phyloP scores from a whole-genome alignment of 768 basidiomycete species.

The Coprinopsis cinerea region DNA sequence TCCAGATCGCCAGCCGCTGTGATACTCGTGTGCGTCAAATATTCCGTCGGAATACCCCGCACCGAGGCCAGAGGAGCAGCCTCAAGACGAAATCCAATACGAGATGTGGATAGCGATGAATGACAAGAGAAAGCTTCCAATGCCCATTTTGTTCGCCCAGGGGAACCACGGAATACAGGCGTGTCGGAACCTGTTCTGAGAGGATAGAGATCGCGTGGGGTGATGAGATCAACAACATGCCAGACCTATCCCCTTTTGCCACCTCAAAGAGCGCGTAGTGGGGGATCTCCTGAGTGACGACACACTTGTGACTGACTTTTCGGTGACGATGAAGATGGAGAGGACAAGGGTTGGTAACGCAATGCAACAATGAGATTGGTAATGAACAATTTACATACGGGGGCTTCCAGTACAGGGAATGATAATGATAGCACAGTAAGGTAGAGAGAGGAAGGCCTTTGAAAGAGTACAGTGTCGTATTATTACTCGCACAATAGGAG shows the following conservation, averaged over 20 bases:
- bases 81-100: no score
- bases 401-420: neutral
- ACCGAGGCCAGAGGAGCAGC: no score
- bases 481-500: neutral
- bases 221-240: slow-evolving; percentile 2
- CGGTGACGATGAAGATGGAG: neutral
- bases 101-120: neutral
- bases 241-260: neutral
- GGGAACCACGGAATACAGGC: neutral
- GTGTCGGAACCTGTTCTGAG: no score
- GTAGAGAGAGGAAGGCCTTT: neutral
- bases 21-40: no score
- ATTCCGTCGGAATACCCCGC: no score
- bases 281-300: no score
- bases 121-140: neutral
- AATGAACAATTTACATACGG: neutral
- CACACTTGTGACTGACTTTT: no score
- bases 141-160: neutral
- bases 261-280: no score
- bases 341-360: neutral
- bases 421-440: neutral
- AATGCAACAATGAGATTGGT: neutral
- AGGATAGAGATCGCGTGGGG: neutral
- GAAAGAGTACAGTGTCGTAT: neutral
- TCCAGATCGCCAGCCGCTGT: no score